Conservation (phyloP, 257 asterid genomes). For the Nicotiana tomentosiformis region DNA sequence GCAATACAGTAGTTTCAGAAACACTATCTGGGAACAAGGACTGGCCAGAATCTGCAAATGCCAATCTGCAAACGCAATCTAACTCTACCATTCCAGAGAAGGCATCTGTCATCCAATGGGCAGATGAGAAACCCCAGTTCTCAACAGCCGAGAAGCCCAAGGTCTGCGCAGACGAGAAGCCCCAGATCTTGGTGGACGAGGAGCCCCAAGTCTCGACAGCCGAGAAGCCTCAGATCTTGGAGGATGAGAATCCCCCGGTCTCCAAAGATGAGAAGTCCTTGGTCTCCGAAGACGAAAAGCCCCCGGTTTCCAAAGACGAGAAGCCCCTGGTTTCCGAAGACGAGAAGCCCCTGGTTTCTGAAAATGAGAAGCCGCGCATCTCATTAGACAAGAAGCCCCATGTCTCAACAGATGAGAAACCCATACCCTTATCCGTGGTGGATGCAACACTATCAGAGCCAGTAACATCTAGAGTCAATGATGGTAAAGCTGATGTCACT, state of each 20-base stretch:
- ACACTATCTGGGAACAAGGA: constrained; percentile 53
- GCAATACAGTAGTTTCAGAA: constrained; percentile 61
- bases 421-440: constrained; percentile 24
- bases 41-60: constrained; percentile 40
- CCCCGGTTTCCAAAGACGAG: not conserved
- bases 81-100: constrained; percentile 40
- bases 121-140: constrained; percentile 47
- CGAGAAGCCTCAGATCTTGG: not conserved
- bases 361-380: too few relatives aligned
- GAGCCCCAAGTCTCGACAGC: not conserved
- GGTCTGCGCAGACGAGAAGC: not conserved
- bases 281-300: not conserved
- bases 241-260: not conserved
- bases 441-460: constrained; percentile 31
- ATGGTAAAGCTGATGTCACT: constrained; percentile 22
- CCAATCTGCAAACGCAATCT: constrained; percentile 40
- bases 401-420: constrained; percentile 35
- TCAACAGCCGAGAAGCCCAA: not conserved
- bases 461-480: constrained; percentile 27
- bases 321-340: not conserved
- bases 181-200: not conserved
- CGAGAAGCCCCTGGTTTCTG: too few relatives aligned
- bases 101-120: constrained; percentile 27
- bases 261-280: not conserved
- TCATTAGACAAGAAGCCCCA: too few relatives aligned